Evolutionary conservation across 139 green algal species (phyloP).

Genomic region (Chlamydomonas sp.): DNA sequence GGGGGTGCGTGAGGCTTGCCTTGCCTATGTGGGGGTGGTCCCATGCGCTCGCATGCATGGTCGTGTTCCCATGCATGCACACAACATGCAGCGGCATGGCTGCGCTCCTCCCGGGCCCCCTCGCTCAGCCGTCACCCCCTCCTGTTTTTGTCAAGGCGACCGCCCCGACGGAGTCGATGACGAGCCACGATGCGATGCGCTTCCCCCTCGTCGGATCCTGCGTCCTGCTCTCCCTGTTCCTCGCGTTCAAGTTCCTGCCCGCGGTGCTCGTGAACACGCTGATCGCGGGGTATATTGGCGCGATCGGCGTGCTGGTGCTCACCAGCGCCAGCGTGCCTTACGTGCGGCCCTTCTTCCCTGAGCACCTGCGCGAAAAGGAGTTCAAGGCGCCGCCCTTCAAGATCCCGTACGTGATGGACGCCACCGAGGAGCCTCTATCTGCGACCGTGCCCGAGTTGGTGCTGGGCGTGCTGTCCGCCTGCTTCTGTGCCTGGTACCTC

Average conservation of each 20-base stretch:
- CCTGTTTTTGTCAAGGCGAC: too few relatives aligned
- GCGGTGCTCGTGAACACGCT: conserved; percentile 25
- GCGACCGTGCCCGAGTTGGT: conserved; percentile 49
- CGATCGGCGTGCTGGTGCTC: conserved; percentile 77
- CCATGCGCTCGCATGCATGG: too few relatives aligned
- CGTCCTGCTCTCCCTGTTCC: conserved; percentile 91
- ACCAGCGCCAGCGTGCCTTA: conserved; percentile 55
- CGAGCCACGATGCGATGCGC: conserved; percentile 82
- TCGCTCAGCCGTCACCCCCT: too few relatives aligned
- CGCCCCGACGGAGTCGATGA: conserved; percentile 71
- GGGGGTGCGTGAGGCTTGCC: too few relatives aligned
- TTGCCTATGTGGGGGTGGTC: too few relatives aligned
- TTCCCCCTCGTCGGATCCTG: conserved; percentile 91
- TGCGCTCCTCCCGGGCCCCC: too few relatives aligned
- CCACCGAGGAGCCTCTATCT: conserved; percentile 15
- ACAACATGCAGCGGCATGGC: too few relatives aligned
- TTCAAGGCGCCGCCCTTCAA: conserved; percentile 21
- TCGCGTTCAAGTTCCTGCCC: conserved; percentile 92
- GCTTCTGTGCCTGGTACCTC: conserved; percentile 80
- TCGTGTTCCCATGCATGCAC: too few relatives aligned
- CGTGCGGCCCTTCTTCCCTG: conserved; percentile 40
- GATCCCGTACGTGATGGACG: conserved; percentile 33
- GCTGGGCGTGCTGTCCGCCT: conserved; percentile 31
- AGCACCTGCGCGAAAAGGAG: conserved; percentile 23
- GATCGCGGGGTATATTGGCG: conserved; percentile 81